Conservation (phyloP, 495 filamentous ascomycete genomes). For the Hypomontagnella monticulosa region DNA sequence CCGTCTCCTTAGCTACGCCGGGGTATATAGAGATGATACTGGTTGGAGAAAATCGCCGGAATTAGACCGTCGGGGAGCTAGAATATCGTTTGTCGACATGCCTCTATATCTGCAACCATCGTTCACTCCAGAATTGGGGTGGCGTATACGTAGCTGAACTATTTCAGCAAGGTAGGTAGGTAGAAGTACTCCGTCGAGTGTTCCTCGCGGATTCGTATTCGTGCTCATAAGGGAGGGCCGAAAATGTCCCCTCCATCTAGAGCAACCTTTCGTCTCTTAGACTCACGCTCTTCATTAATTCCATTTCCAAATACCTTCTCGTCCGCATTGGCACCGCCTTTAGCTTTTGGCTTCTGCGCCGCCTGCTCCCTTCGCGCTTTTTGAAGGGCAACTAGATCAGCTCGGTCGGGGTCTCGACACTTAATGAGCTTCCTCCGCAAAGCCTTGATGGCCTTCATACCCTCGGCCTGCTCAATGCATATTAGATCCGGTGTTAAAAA, state of each 20-base stretch:
- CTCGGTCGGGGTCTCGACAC: conserved; percentile 78
- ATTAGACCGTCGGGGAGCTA: background rate
- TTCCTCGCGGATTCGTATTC: background rate
- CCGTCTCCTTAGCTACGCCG: background rate
- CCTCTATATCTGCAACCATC: background rate
- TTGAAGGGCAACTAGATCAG: conserved; percentile 68
- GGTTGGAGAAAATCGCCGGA: background rate
- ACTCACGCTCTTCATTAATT: conserved; percentile 45
- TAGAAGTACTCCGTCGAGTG: background rate
- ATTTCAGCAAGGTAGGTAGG: background rate
- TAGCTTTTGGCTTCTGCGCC: conserved; percentile 56
- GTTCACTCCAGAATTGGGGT: background rate
- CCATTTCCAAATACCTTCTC: conserved; percentile 53
- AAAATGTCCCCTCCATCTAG: conserved; percentile 66
- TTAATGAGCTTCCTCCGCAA: conserved; percentile 78
- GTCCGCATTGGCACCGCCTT: conserved; percentile 52
- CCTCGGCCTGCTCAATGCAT: conserved; percentile 49
- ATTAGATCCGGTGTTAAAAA: conserved; percentile 22
- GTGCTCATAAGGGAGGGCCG: conserved; percentile 57
- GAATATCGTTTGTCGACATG: background rate
- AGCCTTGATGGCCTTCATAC: conserved; percentile 57
- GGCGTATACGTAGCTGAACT: background rate
- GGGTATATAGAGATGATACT: background rate
- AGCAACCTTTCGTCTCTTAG: conserved; percentile 69
- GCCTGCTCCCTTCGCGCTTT: conserved; percentile 56